phyloP scores from a whole-genome alignment of 139 green algal species.

The Asterochloris sp. region DNA sequence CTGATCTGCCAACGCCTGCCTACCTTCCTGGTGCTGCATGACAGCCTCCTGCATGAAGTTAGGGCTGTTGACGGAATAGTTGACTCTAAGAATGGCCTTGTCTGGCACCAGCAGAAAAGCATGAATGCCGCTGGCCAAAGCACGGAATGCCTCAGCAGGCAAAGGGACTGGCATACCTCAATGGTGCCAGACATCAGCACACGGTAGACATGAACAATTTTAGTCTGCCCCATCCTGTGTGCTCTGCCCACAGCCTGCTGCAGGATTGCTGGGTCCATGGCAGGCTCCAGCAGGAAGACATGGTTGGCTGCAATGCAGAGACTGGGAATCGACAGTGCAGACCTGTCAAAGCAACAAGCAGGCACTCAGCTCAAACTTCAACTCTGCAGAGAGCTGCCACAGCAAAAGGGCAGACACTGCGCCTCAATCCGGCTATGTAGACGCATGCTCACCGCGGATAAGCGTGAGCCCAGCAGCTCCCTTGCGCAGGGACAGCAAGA shows the following conservation, averaged over 20 bases:
- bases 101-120: neutral
- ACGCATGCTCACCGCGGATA: slow-evolving; percentile 6
- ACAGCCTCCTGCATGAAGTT: slow-evolving; percentile 5
- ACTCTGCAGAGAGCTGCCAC: neutral
- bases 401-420: neutral
- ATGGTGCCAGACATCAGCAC: slow-evolving; percentile 44
- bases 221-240: slow-evolving; percentile 46
- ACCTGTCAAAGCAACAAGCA: neutral
- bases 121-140: no score
- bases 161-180: slow-evolving; percentile 17
- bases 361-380: neutral
- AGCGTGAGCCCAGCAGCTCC: slow-evolving; percentile 62
- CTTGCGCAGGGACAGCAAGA: slow-evolving; percentile 50
- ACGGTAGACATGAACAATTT: slow-evolving; percentile 30
- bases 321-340: neutral
- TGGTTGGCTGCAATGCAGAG: slow-evolving; percentile 39
- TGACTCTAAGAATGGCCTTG: neutral
- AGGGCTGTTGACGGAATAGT: neutral
- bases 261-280: slow-evolving; percentile 29
- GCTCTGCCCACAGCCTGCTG: slow-evolving; percentile 50
- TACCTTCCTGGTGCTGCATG: slow-evolving; percentile 11
- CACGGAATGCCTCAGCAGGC: no score
- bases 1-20: slow-evolving; percentile 1
- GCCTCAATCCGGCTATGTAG: neutral
- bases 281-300: slow-evolving; percentile 63